Conservation (phyloP, 1,284 basidiomycete species). For the Uromyces viciae-fabae region DNA sequence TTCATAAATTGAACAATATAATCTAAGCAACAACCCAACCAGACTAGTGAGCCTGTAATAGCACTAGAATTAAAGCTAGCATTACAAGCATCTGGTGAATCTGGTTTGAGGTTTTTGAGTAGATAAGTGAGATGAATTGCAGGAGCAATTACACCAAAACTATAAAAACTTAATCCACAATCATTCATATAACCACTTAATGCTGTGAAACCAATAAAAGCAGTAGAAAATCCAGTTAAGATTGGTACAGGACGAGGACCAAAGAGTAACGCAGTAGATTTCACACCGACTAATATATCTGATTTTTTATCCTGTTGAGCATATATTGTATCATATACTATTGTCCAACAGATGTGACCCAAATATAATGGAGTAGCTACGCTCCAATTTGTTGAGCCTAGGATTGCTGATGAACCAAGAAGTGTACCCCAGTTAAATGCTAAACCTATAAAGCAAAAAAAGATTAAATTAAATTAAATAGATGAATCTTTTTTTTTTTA, state of each 20-base stretch:
- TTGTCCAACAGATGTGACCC: conserved; percentile 84
- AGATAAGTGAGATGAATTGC: conserved; percentile 76
- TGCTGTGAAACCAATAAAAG: conserved; percentile 70
- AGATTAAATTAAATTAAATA: background rate
- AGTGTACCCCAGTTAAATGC: conserved; percentile 97
- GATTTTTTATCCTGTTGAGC: conserved; percentile 98
- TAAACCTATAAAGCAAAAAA: conserved; percentile 62
- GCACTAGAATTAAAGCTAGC: conserved; percentile 82
- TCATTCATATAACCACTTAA: conserved; percentile 74
- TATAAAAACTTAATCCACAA: conserved; percentile 73
- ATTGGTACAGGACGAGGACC: conserved; percentile 71
- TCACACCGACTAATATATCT: conserved; percentile 82
- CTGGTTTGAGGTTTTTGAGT: conserved; percentile 71
- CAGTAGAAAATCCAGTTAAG: conserved; percentile 69
- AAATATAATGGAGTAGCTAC: conserved; percentile 84
- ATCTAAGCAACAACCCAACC: conserved; percentile 75
- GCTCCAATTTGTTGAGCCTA: conserved; percentile 74
- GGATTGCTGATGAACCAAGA: conserved; percentile 91
- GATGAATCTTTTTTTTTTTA: background rate
- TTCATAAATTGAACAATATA: conserved; percentile 59
- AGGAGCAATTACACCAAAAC: conserved; percentile 67
- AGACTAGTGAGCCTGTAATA: conserved; percentile 82
- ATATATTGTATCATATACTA: conserved; percentile 97
- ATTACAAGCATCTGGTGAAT: conserved; percentile 82
- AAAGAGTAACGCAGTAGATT: conserved; percentile 89